Conservation (phyloP, 2,329 filamentous ascomycete genomes). For the Neonectria coccinea region DNA sequence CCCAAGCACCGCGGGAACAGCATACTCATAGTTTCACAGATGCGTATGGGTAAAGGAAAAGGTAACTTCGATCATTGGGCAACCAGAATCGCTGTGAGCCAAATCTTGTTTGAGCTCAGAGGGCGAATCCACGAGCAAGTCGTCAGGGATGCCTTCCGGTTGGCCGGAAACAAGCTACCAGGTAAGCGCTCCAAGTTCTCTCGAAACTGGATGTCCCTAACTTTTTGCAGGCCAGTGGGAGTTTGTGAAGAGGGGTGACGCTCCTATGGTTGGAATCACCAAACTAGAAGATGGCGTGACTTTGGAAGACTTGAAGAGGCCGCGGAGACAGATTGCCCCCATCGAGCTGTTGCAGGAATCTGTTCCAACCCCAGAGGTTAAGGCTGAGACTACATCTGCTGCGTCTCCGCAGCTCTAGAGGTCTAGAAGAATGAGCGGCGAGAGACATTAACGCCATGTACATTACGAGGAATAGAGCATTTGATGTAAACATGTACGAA, state of each 20-base stretch:
- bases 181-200: constrained; percentile 64
- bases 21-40: constrained; percentile 57
- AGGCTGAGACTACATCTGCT: constrained; percentile 50
- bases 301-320: constrained; percentile 83
- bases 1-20: constrained; percentile 14
- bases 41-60: constrained; percentile 99
- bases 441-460: constrained; percentile 39
- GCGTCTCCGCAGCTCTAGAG: constrained; percentile 47
- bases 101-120: constrained; percentile 92
- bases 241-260: constrained; percentile 92
- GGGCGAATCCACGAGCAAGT: constrained; percentile 95
- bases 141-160: constrained; percentile 89
- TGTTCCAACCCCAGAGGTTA: constrained; percentile 49
- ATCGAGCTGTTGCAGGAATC: constrained; percentile 51
- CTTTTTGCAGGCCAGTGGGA: constrained; percentile 77
- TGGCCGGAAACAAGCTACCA: constrained; percentile 95
- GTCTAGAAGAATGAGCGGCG: constrained; percentile 31
- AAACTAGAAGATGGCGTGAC: constrained; percentile 89
- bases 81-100: constrained; percentile 86
- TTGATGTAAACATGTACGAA: constrained; percentile 44
- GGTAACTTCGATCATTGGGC: constrained; percentile 98
- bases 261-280: constrained; percentile 90
- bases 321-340: constrained; percentile 74
- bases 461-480: constrained; percentile 40
- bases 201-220: constrained; percentile 36